Conservation (phyloP, 495 filamentous ascomycete species). For the Pseudoneurospora amorphoporcata region DNA sequence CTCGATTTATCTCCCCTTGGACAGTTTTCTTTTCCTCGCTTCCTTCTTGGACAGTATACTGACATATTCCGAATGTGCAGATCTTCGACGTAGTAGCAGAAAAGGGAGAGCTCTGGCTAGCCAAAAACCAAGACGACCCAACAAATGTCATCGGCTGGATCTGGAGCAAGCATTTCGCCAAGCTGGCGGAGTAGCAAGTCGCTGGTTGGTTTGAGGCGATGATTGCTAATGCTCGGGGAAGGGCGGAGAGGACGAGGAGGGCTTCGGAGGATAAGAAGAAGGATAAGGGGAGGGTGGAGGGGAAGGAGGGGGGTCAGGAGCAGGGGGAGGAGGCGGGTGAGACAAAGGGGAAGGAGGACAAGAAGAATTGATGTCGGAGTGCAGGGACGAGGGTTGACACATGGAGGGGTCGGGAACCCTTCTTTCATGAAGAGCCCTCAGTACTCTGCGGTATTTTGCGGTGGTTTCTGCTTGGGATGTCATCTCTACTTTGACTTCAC, state of each 20-base stretch:
- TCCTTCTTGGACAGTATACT: too few relatives aligned
- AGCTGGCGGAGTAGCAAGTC: slow-evolving; percentile 46
- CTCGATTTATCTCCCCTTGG: slow-evolving; percentile 3
- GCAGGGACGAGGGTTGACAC: neutral
- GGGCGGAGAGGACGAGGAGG: neutral
- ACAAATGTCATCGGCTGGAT: slow-evolving; percentile 83
- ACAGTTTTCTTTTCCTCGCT: neutral
- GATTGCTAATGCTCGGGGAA: neutral
- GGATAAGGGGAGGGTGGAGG: neutral
- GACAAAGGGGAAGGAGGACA: neutral
- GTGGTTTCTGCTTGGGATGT: too few relatives aligned
- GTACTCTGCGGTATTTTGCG: too few relatives aligned
- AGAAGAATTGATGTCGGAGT: too few relatives aligned
- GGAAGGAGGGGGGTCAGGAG: neutral
- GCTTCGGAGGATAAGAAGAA: neutral
- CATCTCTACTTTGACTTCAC: too few relatives aligned
- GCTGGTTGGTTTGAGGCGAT: neutral
- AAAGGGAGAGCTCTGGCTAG: slow-evolving; percentile 96
- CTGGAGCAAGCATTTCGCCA: slow-evolving; percentile 96
- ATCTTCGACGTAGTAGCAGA: slow-evolving; percentile 87
- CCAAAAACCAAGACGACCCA: slow-evolving; percentile 89
- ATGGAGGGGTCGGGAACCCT: neutral
- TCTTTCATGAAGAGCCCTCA: neutral
- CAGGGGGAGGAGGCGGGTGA: too few relatives aligned
- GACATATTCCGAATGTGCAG: slow-evolving; percentile 14